These are phyloP conservation scores for Iberis pinnata DNA, from an alignment of 345 rosid genomes.

Conservation along the genomic window DNA sequence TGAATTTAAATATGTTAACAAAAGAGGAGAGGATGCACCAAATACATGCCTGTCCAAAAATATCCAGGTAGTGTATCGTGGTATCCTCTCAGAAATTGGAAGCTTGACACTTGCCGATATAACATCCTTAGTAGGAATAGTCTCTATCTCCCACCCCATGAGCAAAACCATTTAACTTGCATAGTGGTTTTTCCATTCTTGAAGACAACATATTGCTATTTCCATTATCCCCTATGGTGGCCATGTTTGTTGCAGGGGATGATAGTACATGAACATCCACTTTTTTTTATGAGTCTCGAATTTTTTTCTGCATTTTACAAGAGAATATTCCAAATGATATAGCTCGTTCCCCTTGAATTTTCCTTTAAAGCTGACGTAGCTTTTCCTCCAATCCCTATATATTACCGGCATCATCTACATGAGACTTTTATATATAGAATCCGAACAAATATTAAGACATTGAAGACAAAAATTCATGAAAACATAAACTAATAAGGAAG, in stretches of 20 bases:
- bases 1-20: too few relatives aligned
- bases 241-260: constrained; percentile 41
- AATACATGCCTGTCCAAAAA: constrained; percentile 76
- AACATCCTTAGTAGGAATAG: constrained; percentile 57
- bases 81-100: constrained; percentile 60
- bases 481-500: too few relatives aligned
- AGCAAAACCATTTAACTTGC: constrained; percentile 47
- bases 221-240: constrained; percentile 31
- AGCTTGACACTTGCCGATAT: constrained; percentile 44
- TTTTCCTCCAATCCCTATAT: constrained; percentile 51
- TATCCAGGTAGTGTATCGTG: constrained; percentile 92
- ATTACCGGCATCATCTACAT: constrained; percentile 40
- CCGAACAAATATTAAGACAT: constrained; percentile 13
- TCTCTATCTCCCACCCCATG: constrained; percentile 66
- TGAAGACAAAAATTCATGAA: constrained; percentile 13
- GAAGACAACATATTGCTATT: constrained; percentile 29
- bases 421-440: constrained; percentile 40
- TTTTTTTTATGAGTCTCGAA: constrained; percentile 56
- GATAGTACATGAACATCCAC: constrained; percentile 42
- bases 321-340: constrained; percentile 20
- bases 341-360: constrained; percentile 75
- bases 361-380: constrained; percentile 61
- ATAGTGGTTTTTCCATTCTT: constrained; percentile 51
- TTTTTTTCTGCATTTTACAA: constrained; percentile 65
- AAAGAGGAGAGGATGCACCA: too few relatives aligned